These are phyloP conservation scores for Rhizopogon salebrosus DNA, from an alignment of 768 basidiomycete genomes.

Conservation along the genomic window DNA sequence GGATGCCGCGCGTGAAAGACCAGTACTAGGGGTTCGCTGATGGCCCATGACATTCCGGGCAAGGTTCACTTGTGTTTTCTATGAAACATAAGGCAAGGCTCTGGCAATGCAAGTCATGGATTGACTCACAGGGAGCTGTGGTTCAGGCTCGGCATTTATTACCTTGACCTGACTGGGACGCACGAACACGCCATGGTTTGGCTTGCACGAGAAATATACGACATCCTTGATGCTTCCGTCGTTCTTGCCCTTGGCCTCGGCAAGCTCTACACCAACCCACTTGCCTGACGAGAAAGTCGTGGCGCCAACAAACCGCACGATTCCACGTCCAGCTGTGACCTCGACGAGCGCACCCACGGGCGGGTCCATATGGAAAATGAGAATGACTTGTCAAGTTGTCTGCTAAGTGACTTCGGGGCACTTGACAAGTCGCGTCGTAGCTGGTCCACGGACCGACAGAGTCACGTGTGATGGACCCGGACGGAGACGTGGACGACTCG, in stretches of 20 bases:
- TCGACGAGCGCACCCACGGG: conserved; percentile 73
- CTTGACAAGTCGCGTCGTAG: background rate
- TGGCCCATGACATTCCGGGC: conserved; percentile 41
- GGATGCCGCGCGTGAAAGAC: conserved; percentile 35
- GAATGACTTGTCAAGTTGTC: background rate
- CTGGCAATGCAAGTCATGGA: background rate
- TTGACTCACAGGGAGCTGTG: conserved; percentile 22
- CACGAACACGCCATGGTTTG: conserved; percentile 83
- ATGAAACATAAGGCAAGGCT: conserved; percentile 1
- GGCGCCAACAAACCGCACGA: conserved; percentile 79
- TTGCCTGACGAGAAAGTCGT: conserved; percentile 84
- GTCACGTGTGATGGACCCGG: background rate
- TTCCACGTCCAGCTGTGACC: conserved; percentile 74
- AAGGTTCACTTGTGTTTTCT: conserved; percentile 21
- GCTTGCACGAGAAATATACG: conserved; percentile 77
- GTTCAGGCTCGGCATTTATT: conserved; percentile 31
- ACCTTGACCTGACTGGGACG: conserved; percentile 79
- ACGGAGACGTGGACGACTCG: too few species aligned
- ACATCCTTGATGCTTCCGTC: conserved; percentile 82
- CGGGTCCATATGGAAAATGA: conserved; percentile 27
- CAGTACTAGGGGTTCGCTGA: conserved; percentile 53
- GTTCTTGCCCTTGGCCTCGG: conserved; percentile 87
- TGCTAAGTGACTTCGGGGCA: too few species aligned
- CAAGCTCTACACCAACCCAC: conserved; percentile 94
- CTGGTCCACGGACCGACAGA: background rate